Evolutionary conservation across 139 green algal genomes (phyloP), one percentile per base, ranked within the genome.

Genomic region (Coelastrella sp.): DNA sequence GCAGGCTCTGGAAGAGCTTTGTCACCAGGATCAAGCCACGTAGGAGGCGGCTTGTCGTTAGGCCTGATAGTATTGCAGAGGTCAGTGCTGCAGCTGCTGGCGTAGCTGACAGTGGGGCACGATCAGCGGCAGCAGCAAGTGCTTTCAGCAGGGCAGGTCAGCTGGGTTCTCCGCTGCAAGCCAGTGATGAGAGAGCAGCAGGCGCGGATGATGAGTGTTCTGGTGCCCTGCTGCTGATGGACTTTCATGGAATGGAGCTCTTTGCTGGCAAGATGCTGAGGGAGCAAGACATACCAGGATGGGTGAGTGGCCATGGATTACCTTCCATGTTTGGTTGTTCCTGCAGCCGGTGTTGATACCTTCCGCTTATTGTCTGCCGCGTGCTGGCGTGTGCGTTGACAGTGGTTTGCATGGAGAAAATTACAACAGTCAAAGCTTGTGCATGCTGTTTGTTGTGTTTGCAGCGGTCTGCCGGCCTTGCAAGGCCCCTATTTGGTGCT

Each of bases 241-340:
- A 88, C 83, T 54, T 88, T n/a, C 83, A 88, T 3, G 83, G 83
- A 17, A 17, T 88, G 66, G 83, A 88, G 83, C 47, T 88, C 47
- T 68, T 80, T 66, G 83, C 83, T 58, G 83, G 83, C 47, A 58
- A 22, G 54, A 80, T 88, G 66, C 20, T 73, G 19, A 66, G 68
- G 20, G 83, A 68, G 68, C 66, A 71, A 5, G 83, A 56, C 17
- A 78, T 32, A n/a, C 16, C 17, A 17, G 47, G 23, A n/a, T 7
- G 3, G 81, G 81, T 86, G 22, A 86, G 81, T 47, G 32, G 23
- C 17, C 17, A 23, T 54, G 8, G 59, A 17, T 47, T n/a, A 22
- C 4, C 17, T 19, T 2, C 16, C 47, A 3, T 11, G 14, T 32
- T 47, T 78, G 10, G 73, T 78, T 22, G 32, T 32, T 78, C 1